These are phyloP conservation scores for Penicillium sp. DNA, from an alignment of 2,329 filamentous ascomycete species.

Conservation along the genomic window DNA sequence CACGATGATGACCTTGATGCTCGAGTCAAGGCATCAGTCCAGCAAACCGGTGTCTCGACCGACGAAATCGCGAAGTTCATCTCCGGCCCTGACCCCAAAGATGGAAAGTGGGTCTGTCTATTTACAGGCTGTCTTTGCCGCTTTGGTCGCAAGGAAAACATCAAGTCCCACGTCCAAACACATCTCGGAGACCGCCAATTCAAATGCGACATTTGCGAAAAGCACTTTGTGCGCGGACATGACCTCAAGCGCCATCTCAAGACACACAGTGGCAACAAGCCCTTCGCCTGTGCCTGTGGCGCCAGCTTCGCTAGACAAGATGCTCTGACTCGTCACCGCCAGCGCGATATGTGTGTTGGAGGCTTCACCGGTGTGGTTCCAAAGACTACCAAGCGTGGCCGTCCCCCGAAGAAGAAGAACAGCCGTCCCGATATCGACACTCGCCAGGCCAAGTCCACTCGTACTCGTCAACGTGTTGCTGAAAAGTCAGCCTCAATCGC, in stretches of 20 bases:
- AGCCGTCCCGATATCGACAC: conserved; percentile 60
- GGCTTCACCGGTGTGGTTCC: conserved; percentile 80
- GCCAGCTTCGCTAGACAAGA: conserved; percentile 95
- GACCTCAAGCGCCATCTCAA: conserved; percentile 97
- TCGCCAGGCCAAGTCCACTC: conserved; percentile 56
- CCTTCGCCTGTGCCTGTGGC: conserved; percentile 90
- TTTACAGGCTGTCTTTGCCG: conserved; percentile 78
- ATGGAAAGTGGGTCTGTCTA: conserved; percentile 77
- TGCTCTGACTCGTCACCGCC: conserved; percentile 87
- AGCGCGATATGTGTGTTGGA: conserved; percentile 94
- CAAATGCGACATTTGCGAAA: conserved; percentile 87
- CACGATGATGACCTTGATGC: conserved; percentile 54
- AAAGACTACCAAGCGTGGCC: conserved; percentile 65
- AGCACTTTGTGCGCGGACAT: conserved; percentile 95
- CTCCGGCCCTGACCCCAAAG: conserved; percentile 66
- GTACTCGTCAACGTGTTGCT: conserved; percentile 49
- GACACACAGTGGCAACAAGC: conserved; percentile 94
- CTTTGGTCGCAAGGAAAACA: conserved; percentile 98
- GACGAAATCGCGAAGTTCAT: conserved; percentile 81
- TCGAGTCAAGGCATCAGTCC: conserved; percentile 61
- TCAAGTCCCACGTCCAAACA: conserved; percentile 97
- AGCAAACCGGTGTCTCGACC: conserved; percentile 79
- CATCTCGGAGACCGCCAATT: conserved; percentile 96
- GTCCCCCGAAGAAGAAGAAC: conserved; percentile 63
- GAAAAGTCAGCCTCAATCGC: conserved; percentile 39